phyloP scores from a whole-genome alignment of 495 filamentous ascomycete genomes.

The Pseudevernia furfuracea region DNA sequence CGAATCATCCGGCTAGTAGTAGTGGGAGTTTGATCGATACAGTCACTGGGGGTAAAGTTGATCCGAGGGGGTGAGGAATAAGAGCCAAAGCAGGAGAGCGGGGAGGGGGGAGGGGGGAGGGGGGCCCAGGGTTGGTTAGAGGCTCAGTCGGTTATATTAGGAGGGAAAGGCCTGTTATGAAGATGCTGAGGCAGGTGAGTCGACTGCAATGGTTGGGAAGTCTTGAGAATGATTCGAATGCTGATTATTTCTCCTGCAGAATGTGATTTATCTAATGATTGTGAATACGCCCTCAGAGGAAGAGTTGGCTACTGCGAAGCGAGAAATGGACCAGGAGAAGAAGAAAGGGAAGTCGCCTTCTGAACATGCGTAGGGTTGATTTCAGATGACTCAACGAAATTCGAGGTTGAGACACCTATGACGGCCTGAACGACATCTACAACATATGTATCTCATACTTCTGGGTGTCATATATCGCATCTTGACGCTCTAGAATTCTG shows the following conservation, averaged over 20 bases:
- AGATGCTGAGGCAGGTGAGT: constrained; percentile 14
- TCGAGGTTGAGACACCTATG: background rate
- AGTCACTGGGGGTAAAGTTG: constrained; percentile 32
- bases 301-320: constrained; percentile 10
- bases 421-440: background rate
- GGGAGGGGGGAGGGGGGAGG: background rate
- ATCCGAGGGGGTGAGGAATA: constrained; percentile 2
- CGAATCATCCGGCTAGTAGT: constrained; percentile 40
- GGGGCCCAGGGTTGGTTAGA: background rate
- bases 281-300: constrained; percentile 17
- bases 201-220: background rate
- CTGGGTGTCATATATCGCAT: background rate
- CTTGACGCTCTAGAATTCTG: background rate
- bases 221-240: background rate
- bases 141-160: constrained; percentile 3
- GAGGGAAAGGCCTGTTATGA: constrained; percentile 11
- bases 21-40: constrained; percentile 35
- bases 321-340: constrained; percentile 17
- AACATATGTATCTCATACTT: background rate
- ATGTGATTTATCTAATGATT: constrained; percentile 16
- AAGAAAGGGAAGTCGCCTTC: constrained; percentile 3
- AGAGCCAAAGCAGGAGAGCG: constrained; percentile 2
- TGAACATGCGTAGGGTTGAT: background rate
- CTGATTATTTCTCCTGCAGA: background rate
- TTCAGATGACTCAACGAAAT: background rate